A percentile compares a stretch with the other conserved stretches of the same genome.
Conservation (phyloP, 495 filamentous ascomycete genomes). For the Aspergillus incahuasiensis region DNA sequence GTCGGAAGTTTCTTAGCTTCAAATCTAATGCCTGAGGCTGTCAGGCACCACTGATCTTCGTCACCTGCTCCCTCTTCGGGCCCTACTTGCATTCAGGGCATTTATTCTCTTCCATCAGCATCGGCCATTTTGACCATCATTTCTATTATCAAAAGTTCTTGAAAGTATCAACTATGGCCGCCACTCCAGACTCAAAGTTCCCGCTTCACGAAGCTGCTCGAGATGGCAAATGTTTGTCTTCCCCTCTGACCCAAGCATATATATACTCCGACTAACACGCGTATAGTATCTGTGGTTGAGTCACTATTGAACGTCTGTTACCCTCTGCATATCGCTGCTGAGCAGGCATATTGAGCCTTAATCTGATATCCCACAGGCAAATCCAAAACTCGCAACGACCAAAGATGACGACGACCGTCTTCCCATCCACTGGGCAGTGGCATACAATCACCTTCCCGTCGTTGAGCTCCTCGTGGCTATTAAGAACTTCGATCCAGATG, state of each 20-base stretch:
- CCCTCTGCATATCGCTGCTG: not conserved
- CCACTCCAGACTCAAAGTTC: conserved; percentile 54
- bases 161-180: conserved; percentile 28
- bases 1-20: conserved; percentile 17
- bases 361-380: conserved; percentile 48
- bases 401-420: conserved; percentile 88
- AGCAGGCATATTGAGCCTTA: conserved; percentile 7
- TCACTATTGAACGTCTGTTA: conserved; percentile 61
- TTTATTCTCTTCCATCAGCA: not conserved
- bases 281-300: conserved; percentile 60
- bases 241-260: conserved; percentile 6
- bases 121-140: not conserved
- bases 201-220: conserved; percentile 85
- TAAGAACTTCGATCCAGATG: conserved; percentile 82
- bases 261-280: conserved; percentile 6
- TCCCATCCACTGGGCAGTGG: conserved; percentile 92
- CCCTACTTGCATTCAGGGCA: not conserved
- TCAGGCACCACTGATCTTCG: conserved; percentile 4
- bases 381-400: conserved; percentile 66
- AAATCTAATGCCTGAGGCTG: conserved; percentile 24
- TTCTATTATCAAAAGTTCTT: not conserved
- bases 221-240: conserved; percentile 72
- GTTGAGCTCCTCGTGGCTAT: conserved; percentile 61
- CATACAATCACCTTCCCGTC: conserved; percentile 74
- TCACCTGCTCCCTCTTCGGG: not conserved